Evolutionary conservation across 1,284 basidiomycete genomes (phyloP), one percentile per base, ranked within the genome.

Genomic region (Pseudozyma hubeiensis): DNA sequence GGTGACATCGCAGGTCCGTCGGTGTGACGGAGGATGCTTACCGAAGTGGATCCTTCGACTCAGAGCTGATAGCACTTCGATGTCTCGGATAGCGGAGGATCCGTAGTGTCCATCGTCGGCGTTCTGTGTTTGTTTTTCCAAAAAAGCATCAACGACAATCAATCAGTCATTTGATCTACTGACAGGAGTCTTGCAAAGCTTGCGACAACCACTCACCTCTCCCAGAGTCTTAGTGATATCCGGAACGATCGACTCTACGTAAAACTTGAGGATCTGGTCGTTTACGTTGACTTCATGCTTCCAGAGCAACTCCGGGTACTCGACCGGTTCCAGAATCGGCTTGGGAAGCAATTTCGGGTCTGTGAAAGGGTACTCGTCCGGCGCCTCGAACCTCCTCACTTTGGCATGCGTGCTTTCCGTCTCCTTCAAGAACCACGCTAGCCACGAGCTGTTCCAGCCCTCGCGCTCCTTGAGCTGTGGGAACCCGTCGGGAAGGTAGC

Each of bases 71-170:
- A 99, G 88, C 3, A 95, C 91, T 84, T 98, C 95, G 43, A 98
- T 90, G 82, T 99, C 97, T 64, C 97, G 89, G 35, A 93, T 94
- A 0, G 94, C 94, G 0, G 94, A 91, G 78, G 91, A 93, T 30
- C 97, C 97, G 84, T 99, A 97, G 85, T 99, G 98, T n/a, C 94
- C 94, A 79, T 96, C 94, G 84, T 96, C 93, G 77, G 92, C 89
- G 16, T 87, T 88, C 45, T 88, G 24, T 13, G 39, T 48, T 16
- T n/a, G 8, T 34, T 14, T 14, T 7, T 14, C 13, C 24, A 24
- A 14, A 31, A 30, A 16, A 14, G 19, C 1, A 17, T 10, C n/a
- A 4, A 19, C 6, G 35, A 10, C 17, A 0, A 10, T 10, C 14
- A 24, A 41, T 40, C 24, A 40, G 49, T 17, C 6, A 4, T 24